Conservation (phyloP, 2,329 filamentous ascomycete species). For the Diaporthe nobilis region DNA sequence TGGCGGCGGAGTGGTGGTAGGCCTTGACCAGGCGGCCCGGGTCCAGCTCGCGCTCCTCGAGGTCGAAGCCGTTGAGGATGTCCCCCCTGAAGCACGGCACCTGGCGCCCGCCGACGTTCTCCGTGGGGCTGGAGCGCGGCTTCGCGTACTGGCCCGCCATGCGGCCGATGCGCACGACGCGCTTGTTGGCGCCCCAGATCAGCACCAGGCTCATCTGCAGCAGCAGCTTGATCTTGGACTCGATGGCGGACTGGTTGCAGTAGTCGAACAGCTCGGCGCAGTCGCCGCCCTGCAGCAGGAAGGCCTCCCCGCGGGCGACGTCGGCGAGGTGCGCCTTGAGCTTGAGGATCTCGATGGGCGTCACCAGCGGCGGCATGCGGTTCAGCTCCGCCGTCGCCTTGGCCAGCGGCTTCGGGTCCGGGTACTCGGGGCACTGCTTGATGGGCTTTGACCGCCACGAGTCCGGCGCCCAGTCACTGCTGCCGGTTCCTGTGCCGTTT, state of each 20-base stretch:
- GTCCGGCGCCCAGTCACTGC: conserved; percentile 67
- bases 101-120: conserved; percentile 80
- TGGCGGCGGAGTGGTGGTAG: conserved; percentile 96
- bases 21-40: conserved; percentile 88
- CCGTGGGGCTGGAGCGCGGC: conserved; percentile 89
- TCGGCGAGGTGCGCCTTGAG: conserved; percentile 85
- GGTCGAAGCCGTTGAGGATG: conserved; percentile 90
- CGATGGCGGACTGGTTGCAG: conserved; percentile 89
- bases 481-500: conserved; percentile 32
- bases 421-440: conserved; percentile 81
- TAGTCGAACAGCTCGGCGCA: conserved; percentile 98
- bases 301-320: conserved; percentile 91
- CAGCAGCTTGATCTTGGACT: conserved; percentile 96
- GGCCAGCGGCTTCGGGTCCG: conserved; percentile 71
- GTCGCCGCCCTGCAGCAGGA: conserved; percentile 95
- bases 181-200: conserved; percentile 86
- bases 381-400: conserved; percentile 75
- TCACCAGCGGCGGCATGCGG: conserved; percentile 82
- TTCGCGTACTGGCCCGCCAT: conserved; percentile 99
- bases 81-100: conserved; percentile 95
- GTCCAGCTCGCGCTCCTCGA: conserved; percentile 83
- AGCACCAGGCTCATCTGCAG: conserved; percentile 97
- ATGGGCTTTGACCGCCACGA: conserved; percentile 86
- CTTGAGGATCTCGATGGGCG: conserved; percentile 83
- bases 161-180: conserved; percentile 92